Evolutionary conservation across 2,329 filamentous ascomycete genomes (phyloP), one percentile per base, ranked within the genome.

Genomic region (Esteya vermicola): DNA sequence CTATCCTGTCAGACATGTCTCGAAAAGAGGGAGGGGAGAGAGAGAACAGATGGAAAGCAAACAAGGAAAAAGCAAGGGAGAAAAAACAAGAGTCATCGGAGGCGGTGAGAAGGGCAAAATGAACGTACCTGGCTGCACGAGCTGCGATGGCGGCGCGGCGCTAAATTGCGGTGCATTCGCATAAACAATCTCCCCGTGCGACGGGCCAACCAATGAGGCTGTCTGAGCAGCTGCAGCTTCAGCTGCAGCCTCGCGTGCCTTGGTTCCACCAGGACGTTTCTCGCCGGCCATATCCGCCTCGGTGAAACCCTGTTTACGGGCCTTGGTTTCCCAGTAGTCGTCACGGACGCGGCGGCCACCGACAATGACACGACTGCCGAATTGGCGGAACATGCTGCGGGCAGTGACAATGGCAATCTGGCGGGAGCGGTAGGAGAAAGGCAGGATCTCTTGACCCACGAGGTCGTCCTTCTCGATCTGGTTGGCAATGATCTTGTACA

Each of bases 271-370:
- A 6, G 91, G 91, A 47, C 91, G 73, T 67, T 98, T 96, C 62
- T 98, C 91, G 31, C 91, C 91, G 4, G 91, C 91, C 38, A 88
- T 70, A 58, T 98, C 91, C 47, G 93, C 86, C 57, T 98, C 91
- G 1, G 91, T 98, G 56, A 98, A 98, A 10, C 91, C 91, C 60
- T 98, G 91, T 61, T 96, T 98, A 36, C 83, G 74, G 8, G 91
- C 91, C 61, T 96, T 96, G 54, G 81, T 84, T 60, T 96, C 91
- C 91, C 91, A 98, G 61, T 98, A 98, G 57, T 98, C 91, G 60
- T 98, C 91, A 37, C 91, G 80, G 32, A 98, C 91, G 43, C 91
- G 72, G 46, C 89, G 75, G 26, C 91, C 91, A 52, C 88, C 84
- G 27, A 83, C 77, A 47, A 98, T 91, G 39, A 98, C 81, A 47